phyloP scores from a whole-genome alignment of 306 rosid species.

The Carpinus viminea region DNA sequence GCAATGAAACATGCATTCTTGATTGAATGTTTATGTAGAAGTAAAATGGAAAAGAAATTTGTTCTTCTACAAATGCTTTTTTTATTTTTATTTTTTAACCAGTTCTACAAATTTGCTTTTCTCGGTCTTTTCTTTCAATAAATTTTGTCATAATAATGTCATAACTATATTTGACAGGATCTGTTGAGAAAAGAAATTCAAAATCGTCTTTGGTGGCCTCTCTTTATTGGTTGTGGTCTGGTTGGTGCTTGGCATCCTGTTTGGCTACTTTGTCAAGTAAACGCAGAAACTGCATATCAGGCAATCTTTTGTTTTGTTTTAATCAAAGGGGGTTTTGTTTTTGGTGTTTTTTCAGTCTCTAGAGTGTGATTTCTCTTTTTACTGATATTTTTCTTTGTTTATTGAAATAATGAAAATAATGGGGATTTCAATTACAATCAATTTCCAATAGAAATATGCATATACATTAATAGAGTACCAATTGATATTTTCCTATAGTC shows the following conservation, averaged over 20 bases:
- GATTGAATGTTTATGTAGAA: neutral
- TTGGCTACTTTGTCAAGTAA: conserved; percentile 39
- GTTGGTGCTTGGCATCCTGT: conserved; percentile 38
- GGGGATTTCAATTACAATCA: no score
- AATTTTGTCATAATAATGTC: neutral
- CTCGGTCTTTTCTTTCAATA: neutral
- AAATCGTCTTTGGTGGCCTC: conserved; percentile 27
- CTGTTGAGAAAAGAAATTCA: conserved; percentile 32
- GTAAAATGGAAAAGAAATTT: neutral
- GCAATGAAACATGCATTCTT: neutral
- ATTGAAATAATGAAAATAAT: no score
- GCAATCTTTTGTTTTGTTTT: neutral
- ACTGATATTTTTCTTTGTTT: no score
- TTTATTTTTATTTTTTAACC: neutral
- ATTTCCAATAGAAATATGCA: no score
- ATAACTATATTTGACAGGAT: conserved; percentile 29
- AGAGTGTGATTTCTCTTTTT: no score
- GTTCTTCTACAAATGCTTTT: neutral
- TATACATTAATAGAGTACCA: no score
- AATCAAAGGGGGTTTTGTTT: neutral
- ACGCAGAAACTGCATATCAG: conserved; percentile 17
- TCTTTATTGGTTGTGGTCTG: conserved; percentile 37
- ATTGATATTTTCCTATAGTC: no score
- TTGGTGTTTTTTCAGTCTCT: neutral
- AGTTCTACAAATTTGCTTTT: neutral